These are phyloP conservation scores for Petunia secreta DNA, from an alignment of 257 asterid species.

Conservation along the genomic window DNA sequence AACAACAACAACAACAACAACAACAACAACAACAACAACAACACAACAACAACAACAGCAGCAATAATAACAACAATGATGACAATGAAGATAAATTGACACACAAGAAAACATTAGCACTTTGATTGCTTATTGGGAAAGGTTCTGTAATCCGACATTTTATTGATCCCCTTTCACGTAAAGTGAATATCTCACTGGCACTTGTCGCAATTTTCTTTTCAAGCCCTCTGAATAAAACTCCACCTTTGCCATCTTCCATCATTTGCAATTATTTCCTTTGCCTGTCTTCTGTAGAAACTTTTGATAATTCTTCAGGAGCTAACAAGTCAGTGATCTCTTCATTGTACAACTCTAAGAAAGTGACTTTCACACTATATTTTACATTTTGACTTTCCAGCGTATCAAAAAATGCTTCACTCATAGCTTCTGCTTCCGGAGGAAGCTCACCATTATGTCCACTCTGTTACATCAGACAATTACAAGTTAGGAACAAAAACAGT, in stretches of 20 bases:
- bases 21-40: background rate
- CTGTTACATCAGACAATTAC: conserved; percentile 36
- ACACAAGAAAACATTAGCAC: conserved; percentile 40
- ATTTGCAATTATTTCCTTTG: conserved; percentile 83
- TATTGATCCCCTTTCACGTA: conserved; percentile 85
- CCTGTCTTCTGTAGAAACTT: conserved; percentile 64
- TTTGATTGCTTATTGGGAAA: conserved; percentile 86
- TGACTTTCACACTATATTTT: conserved; percentile 84
- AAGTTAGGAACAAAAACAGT: background rate
- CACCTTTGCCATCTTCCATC: conserved; percentile 95
- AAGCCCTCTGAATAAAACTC: conserved; percentile 85
- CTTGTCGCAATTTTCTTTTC: conserved; percentile 86
- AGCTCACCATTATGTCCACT: conserved; percentile 76
- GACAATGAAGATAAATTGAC: background rate
- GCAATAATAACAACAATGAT: background rate
- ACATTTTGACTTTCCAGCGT: conserved; percentile 83
- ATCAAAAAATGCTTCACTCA: conserved; percentile 79
- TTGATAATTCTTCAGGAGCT: conserved; percentile 79
- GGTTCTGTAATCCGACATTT: conserved; percentile 92
- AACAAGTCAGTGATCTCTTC: conserved; percentile 87
- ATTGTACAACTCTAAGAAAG: conserved; percentile 83
- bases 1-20: background rate
- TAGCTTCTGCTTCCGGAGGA: conserved; percentile 86
- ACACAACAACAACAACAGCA: background rate
- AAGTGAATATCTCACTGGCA: conserved; percentile 72